Evolutionary conservation across 768 basidiomycete species (phyloP).

Genomic region (Russula compacta): DNA sequence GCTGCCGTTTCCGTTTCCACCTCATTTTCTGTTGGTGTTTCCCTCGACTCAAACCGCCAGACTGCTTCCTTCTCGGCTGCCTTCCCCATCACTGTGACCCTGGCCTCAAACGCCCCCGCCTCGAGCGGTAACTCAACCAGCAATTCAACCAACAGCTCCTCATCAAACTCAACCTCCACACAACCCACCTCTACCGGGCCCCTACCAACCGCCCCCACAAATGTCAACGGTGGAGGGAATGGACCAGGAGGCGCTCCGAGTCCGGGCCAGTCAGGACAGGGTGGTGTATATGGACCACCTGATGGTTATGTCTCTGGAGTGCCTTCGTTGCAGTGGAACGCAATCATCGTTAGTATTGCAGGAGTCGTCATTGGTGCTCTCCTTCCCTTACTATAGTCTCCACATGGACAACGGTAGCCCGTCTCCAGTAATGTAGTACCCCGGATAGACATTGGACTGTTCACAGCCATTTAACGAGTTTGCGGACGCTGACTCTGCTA

Average conservation of each 20-base stretch:
- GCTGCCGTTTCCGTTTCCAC: constrained; percentile 17
- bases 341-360: constrained; percentile 35
- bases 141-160: constrained; percentile 21
- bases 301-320: constrained; percentile 59
- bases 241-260: constrained; percentile 43
- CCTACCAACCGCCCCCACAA: constrained; percentile 53
- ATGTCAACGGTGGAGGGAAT: constrained; percentile 43
- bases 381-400: constrained; percentile 14
- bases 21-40: constrained; percentile 28
- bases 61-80: constrained; percentile 34
- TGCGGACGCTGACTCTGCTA: constrained; percentile 1
- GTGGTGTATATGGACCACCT: constrained; percentile 54
- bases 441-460: constrained; percentile 6
- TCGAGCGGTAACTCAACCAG: constrained; percentile 16
- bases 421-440: not conserved
- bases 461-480: not conserved
- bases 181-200: constrained; percentile 33
- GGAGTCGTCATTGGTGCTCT: constrained; percentile 29
- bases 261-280: constrained; percentile 41
- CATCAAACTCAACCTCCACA: constrained; percentile 27
- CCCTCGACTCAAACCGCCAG: constrained; percentile 34
- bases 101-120: constrained; percentile 28
- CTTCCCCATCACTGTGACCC: constrained; percentile 40
- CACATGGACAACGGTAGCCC: constrained; percentile 1
- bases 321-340: constrained; percentile 36